Conservation (phyloP, 2,329 filamentous ascomycete species). For the Cladosporium phlei region DNA sequence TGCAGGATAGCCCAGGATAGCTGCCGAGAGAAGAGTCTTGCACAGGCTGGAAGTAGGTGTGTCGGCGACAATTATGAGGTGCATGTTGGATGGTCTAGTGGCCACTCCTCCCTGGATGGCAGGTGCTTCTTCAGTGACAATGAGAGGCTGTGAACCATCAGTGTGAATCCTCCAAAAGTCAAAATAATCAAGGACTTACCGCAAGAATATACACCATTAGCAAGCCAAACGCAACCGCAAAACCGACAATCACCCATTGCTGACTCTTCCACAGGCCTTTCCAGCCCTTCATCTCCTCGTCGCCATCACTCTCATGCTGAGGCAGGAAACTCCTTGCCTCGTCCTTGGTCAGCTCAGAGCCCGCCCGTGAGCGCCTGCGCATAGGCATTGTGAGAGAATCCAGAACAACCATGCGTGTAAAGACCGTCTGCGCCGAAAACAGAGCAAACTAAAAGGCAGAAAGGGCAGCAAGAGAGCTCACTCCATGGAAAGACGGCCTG, state of each 20-base stretch:
- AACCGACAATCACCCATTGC: constrained; percentile 10
- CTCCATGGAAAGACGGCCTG: neutral
- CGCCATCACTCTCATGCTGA: constrained; percentile 4
- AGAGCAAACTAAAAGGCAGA: neutral
- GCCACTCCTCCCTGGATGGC: constrained; percentile 8
- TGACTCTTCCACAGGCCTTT: constrained; percentile 11
- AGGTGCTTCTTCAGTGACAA: constrained; percentile 1
- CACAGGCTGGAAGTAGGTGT: constrained; percentile 23
- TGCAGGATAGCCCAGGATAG: constrained; percentile 21
- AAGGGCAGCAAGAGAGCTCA: neutral
- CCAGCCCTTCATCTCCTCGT: constrained; percentile 3
- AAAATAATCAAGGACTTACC: neutral
- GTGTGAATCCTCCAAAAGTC: neutral
- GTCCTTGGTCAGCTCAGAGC: constrained; percentile 8
- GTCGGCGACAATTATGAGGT: constrained; percentile 25
- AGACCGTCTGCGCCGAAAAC: neutral
- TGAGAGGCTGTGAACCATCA: constrained; percentile 2
- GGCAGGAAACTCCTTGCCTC: constrained; percentile 12
- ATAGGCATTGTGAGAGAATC: constrained; percentile 10
- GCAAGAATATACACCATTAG: constrained; percentile 8
- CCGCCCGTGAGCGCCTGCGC: constrained; percentile 10
- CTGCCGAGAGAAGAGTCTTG: constrained; percentile 19
- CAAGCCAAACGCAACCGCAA: constrained; percentile 4
- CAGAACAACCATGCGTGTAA: constrained; percentile 5
- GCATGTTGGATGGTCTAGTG: constrained; percentile 18